Evolutionary conservation across 106 monocot genomes (phyloP).

Genomic region (Gastrodia elata): DNA sequence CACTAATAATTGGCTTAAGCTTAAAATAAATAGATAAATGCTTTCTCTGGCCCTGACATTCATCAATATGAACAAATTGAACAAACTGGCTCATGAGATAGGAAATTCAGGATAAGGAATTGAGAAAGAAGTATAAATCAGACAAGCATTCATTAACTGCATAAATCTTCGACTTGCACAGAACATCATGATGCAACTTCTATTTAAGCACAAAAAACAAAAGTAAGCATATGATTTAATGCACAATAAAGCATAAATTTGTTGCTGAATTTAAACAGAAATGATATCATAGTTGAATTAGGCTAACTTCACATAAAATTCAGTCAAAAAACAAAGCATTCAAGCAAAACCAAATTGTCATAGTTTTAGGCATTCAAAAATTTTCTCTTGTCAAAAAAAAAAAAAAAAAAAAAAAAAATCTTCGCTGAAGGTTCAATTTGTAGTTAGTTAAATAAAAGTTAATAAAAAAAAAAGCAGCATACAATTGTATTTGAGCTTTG

Average conservation of each 20-base stretch:
- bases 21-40: too few relatives aligned
- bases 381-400: too few relatives aligned
- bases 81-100: too few relatives aligned
- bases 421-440: neutral
- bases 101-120: too few relatives aligned
- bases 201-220: neutral
- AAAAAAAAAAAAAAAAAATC: too few relatives aligned
- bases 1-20: too few relatives aligned
- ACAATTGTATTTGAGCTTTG: too few relatives aligned
- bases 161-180: neutral
- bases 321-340: neutral
- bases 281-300: neutral
- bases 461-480: constrained; percentile 11
- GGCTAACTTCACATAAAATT: neutral
- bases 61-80: too few relatives aligned
- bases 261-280: neutral
- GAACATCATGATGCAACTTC: neutral
- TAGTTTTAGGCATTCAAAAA: neutral
- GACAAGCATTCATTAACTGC: neutral
- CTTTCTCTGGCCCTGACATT: too few relatives aligned
- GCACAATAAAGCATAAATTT: neutral
- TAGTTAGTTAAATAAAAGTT: neutral
- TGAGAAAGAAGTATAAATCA: too few relatives aligned
- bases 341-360: too few relatives aligned
- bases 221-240: neutral